Evolutionary conservation across 2,329 filamentous ascomycete genomes (phyloP).

Genomic region (Delphinella strobiligena): DNA sequence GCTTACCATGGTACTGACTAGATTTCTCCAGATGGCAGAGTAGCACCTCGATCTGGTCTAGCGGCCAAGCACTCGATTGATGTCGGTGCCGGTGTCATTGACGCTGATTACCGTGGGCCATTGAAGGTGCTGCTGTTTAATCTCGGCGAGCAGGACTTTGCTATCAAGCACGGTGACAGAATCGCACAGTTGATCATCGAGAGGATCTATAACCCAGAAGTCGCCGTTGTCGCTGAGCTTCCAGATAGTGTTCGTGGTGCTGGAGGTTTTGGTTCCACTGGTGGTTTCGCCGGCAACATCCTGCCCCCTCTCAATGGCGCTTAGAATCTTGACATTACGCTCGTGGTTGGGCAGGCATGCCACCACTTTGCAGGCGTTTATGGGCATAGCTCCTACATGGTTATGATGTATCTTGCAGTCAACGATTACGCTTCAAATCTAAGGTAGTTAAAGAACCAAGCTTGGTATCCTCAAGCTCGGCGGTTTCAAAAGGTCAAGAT

Average conservation of each 20-base stretch:
- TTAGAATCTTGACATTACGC: no score
- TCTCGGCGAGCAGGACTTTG: conserved; percentile 70
- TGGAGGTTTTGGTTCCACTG: conserved; percentile 86
- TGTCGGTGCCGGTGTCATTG: conserved; percentile 90
- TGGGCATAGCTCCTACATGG: no score
- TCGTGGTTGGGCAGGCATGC: no score
- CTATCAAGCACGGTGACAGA: conserved; percentile 72
- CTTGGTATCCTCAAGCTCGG: no score
- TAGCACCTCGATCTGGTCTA: conserved; percentile 82
- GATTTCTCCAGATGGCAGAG: conserved; percentile 57
- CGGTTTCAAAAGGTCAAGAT: no score
- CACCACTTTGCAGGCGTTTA: no score
- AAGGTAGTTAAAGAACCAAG: no score
- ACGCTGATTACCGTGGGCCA: conserved; percentile 89
- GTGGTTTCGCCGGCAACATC: conserved; percentile 31
- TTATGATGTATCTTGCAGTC: no score
- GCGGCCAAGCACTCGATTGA: conserved; percentile 94
- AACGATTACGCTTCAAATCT: no score
- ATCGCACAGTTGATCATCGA: conserved; percentile 90
- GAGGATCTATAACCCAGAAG: conserved; percentile 41
- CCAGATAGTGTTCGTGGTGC: conserved; percentile 84
- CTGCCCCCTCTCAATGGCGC: conserved; percentile 17
- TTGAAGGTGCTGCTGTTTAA: conserved; percentile 96
- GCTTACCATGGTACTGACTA: neutral
- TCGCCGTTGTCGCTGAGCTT: conserved; percentile 42